These are phyloP conservation scores for Echeveria elegans DNA, from an alignment of 164 flowering plant species.

Conservation along the genomic window DNA sequence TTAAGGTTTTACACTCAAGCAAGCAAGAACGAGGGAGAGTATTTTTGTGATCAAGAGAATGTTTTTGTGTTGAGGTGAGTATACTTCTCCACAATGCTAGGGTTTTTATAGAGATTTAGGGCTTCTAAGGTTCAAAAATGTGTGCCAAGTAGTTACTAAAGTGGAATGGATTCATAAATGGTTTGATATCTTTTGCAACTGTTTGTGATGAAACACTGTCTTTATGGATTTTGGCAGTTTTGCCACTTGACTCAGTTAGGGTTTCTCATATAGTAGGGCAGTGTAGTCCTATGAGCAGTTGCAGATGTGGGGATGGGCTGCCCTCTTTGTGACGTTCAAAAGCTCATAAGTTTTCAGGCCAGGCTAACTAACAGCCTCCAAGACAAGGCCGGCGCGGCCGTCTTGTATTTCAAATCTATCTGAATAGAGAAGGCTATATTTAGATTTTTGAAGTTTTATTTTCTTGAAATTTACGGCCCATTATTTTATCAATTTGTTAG, in stretches of 20 bases:
- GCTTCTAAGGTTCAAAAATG: not conserved
- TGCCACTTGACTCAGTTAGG: not conserved
- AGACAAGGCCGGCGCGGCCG: not conserved
- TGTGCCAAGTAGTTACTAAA: not conserved
- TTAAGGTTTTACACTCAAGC: not conserved
- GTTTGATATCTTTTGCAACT: not conserved
- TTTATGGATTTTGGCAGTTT: not conserved
- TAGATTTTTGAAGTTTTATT: too few relatives aligned
- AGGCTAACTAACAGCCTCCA: not conserved
- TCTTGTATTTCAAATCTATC: not conserved
- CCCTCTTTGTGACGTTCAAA: not conserved
- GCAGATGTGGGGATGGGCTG: not conserved
- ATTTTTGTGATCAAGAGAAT: not conserved
- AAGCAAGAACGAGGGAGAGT: not conserved
- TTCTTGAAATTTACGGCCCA: too few relatives aligned
- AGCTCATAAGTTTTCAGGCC: not conserved
- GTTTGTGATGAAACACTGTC: not conserved
- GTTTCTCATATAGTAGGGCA: not conserved
- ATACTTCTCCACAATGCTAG: not conserved
- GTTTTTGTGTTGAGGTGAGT: not conserved
- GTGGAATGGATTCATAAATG: not conserved
- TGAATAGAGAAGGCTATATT: not conserved
- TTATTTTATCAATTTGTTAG: too few relatives aligned
- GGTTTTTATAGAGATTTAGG: not conserved
- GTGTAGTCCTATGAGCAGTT: not conserved